Evolutionary conservation across 768 basidiomycete species (phyloP), one percentile per base, ranked within the genome.

Genomic region (Pulveroboletus sp.): DNA sequence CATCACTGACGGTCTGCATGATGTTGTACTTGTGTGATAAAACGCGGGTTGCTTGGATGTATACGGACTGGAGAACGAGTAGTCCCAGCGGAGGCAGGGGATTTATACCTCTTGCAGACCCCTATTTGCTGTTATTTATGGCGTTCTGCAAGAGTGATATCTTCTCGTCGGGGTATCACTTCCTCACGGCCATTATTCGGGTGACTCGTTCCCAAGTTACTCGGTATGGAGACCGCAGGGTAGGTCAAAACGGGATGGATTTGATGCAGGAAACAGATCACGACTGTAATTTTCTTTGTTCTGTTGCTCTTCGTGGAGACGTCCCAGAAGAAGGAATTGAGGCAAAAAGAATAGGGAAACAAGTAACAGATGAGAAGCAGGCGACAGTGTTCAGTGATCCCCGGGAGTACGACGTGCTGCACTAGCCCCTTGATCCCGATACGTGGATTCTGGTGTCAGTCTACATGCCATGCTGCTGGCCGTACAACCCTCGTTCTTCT

Each of bases 1-100:
- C 18, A n/a, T 24, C n/a, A 43, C 60, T 49, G 44, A 62, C 60
- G 8, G 51, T 59, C 42, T 61, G 60, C 60, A 61, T 62, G 39
- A 13, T 55, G 46, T 0, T 51, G 2, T 46, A 14, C 0, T 40
- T 15, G 28, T 26, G n/a, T 53, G 38, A 46, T 55, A 46, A 32
- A 26, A 28, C 27, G 7, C 7, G 24, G 31, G 35, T 36, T 50
- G 24, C 14, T 58, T 11, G 28, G 13, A 21, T 32, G 24, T 45
- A 21, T 21, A 21, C 21, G 21, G 21, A 21, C 21, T 21, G 21
- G 21, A 27, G 33, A 3, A 47, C 17, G 17, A 28, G 31, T 10
- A 21, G 8, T 24, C 21, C 8, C 9, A n/a, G 5, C 8, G 26
- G 8, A n/a, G 5, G 31, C 18, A 14, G n/a, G 24, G 14, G 6